phyloP scores from a whole-genome alignment of 371 early-diverging fungal species.

The Nematocida minor region DNA sequence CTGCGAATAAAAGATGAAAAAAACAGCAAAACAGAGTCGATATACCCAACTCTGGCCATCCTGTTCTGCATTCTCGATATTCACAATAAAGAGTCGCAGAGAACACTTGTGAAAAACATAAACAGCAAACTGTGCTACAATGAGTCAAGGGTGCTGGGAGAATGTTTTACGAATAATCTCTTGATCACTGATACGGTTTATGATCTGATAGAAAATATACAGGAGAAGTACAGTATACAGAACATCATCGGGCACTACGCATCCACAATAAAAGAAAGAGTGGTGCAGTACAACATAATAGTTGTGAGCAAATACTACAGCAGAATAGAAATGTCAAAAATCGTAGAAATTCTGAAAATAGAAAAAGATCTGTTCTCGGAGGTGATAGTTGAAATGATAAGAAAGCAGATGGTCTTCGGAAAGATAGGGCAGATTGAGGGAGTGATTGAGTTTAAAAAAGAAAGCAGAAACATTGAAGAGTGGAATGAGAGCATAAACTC shows the following conservation, averaged over 20 bases:
- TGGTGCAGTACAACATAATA: conserved; percentile 59
- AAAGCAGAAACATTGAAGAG: conserved; percentile 29
- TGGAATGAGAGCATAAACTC: conserved; percentile 48
- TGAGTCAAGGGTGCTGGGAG: conserved; percentile 47
- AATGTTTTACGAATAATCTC: conserved; percentile 37
- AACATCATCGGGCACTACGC: conserved; percentile 5
- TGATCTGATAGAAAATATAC: conserved; percentile 10
- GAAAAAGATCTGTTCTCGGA: conserved; percentile 40
- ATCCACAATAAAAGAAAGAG: not conserved
- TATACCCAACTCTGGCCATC: conserved; percentile 43
- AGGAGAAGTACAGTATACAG: not conserved
- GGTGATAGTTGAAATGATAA: conserved; percentile 59
- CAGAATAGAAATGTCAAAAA: conserved; percentile 30
- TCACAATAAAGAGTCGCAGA: not conserved
- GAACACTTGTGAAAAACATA: conserved; percentile 9
- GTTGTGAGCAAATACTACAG: conserved; percentile 55
- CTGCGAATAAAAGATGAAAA: conserved; percentile 32
- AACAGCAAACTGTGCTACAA: conserved; percentile 55
- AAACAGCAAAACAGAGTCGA: not conserved
- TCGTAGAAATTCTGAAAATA: conserved; percentile 43
- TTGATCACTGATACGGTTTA: conserved; percentile 13
- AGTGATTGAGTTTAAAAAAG: conserved; percentile 51
- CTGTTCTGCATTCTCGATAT: conserved; percentile 28
- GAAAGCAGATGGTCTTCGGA: conserved; percentile 38
- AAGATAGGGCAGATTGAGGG: conserved; percentile 58